Evolutionary conservation across 495 filamentous ascomycete genomes (phyloP).

Genomic region (Penicillium verhagenii): DNA sequence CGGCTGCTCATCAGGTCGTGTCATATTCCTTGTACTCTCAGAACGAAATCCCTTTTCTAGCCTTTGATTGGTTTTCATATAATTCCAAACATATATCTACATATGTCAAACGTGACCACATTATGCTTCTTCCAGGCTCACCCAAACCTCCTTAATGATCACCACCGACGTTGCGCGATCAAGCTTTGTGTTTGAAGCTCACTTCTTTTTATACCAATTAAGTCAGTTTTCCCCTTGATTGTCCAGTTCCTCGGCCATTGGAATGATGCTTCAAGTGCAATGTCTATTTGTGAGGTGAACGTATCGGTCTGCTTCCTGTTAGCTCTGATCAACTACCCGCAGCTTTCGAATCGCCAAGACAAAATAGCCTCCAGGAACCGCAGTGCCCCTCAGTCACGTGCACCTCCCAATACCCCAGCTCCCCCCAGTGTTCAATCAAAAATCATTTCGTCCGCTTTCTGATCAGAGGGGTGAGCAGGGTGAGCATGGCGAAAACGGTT

Average conservation of each 20-base stretch:
- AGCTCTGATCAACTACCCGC: constrained; percentile 7
- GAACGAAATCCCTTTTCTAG: constrained; percentile 6
- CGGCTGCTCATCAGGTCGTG: constrained; percentile 7
- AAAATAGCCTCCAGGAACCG: constrained; percentile 4
- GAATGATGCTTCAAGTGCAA: constrained; percentile 1
- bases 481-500: constrained; percentile 11
- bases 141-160: background rate
- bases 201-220: too few species aligned
- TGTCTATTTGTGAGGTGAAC: constrained; percentile 2
- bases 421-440: background rate
- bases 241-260: too few species aligned
- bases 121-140: constrained; percentile 6
- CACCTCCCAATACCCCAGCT: constrained; percentile 5
- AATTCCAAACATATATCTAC: background rate
- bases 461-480: constrained; percentile 8
- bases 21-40: constrained; percentile 12
- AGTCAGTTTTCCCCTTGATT: too few species aligned
- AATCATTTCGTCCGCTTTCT: constrained; percentile 10
- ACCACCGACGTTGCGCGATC: background rate
- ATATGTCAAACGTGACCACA: background rate
- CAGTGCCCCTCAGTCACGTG: constrained; percentile 4
- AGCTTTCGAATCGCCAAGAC: constrained; percentile 6
- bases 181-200: too few species aligned
- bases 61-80: background rate
- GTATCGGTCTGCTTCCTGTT: constrained; percentile 1